These are phyloP conservation scores for Lophiotrema nucula DNA, from an alignment of 495 filamentous ascomycete genomes.

Conservation along the genomic window DNA sequence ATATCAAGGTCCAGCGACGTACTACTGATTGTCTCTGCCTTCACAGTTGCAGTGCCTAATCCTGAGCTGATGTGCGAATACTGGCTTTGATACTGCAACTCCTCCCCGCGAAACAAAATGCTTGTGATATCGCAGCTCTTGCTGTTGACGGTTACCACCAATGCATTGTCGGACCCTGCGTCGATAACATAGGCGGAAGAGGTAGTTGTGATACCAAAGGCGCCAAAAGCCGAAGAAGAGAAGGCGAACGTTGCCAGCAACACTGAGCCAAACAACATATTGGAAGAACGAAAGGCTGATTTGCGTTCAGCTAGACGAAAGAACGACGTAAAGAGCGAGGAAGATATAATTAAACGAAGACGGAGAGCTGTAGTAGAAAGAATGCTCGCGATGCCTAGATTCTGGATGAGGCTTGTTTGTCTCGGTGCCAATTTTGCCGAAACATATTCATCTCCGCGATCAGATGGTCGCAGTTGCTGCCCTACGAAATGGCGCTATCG, in stretches of 20 bases:
- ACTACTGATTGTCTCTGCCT: constrained; percentile 46
- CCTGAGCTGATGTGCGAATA: constrained; percentile 45
- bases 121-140: constrained; percentile 63
- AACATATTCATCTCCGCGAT: constrained; percentile 14
- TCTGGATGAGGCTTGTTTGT: no score
- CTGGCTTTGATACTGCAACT: not conserved
- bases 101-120: constrained; percentile 55
- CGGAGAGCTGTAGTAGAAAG: no score
- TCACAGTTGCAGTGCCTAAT: constrained; percentile 58
- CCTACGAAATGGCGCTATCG: not conserved
- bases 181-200: constrained; percentile 49
- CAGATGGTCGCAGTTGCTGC: no score
- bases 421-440: constrained; percentile 3
- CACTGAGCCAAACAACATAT: constrained; percentile 17
- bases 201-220: constrained; percentile 25
- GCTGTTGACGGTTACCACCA: constrained; percentile 58
- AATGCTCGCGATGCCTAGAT: no score
- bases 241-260: constrained; percentile 21
- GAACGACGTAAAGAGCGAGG: no score
- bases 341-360: no score
- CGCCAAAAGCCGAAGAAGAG: constrained; percentile 14
- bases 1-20: no score
- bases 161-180: constrained; percentile 52
- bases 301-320: not conserved
- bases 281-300: not conserved